Percentiles rank a stretch among this genome's conserved stretches.
Conservation (phyloP, 176 grass and related monocot genomes). For the Bromus sterilis region DNA sequence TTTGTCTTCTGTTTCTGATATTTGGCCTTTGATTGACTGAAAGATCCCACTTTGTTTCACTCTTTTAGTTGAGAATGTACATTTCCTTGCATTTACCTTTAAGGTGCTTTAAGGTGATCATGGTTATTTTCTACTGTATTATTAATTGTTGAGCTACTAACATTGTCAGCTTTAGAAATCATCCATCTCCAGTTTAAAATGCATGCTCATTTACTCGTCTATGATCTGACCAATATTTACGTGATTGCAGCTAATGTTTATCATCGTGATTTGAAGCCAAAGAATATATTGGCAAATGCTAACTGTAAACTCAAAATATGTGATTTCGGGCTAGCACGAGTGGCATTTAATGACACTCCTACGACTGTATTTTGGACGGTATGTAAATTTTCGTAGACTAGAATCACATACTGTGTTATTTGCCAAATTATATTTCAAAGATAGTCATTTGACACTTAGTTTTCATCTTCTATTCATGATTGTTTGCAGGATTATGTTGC, state of each 20-base stretch:
- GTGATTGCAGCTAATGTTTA: slow-evolving; percentile 93
- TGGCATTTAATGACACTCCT: slow-evolving; percentile 88
- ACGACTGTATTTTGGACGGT: slow-evolving; percentile 98
- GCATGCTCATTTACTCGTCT: slow-evolving; percentile 2
- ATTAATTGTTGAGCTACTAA: slow-evolving; percentile 9
- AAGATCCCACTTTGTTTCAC: background rate
- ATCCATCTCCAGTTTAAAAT: background rate
- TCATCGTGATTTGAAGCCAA: slow-evolving; percentile 98
- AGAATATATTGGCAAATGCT: slow-evolving; percentile 98
- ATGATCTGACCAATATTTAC: slow-evolving; percentile 12
- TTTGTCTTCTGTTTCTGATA: background rate
- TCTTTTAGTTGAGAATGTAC: background rate
- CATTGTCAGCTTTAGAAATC: background rate
- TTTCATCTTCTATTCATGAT: slow-evolving; percentile 5
- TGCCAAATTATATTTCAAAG: background rate
- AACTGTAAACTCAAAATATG: slow-evolving; percentile 99
- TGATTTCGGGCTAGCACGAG: slow-evolving; percentile 96
- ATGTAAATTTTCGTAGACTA: slow-evolving; percentile 17
- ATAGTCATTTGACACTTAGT: background rate
- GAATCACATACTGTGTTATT: background rate
- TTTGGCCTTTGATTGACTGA: slow-evolving; percentile 3
- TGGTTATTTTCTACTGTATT: background rate
- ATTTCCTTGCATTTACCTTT: background rate
- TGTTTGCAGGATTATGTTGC: slow-evolving; percentile 90
- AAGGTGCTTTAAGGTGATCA: background rate